These are phyloP conservation scores for Aegilops tauschii DNA, from an alignment of 176 grass and related monocot species.

Conservation along the genomic window DNA sequence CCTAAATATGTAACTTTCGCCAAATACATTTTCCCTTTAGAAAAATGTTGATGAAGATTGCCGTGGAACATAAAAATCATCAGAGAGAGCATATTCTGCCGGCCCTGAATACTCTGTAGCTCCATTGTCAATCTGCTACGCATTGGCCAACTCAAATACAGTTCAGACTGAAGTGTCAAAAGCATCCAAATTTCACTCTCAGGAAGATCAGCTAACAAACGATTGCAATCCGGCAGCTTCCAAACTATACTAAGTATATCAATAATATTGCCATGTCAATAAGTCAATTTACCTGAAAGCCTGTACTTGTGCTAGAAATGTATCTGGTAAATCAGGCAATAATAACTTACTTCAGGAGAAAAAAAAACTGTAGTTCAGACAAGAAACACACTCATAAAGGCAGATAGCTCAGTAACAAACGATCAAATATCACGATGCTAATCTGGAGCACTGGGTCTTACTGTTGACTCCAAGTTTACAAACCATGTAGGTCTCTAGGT, in stretches of 20 bases:
- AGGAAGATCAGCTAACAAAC: not conserved
- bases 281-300: not conserved
- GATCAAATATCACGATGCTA: too few species aligned
- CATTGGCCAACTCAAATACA: not conserved
- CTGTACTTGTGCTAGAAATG: not conserved
- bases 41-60: not conserved
- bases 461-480: not conserved
- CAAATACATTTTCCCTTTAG: too few species aligned
- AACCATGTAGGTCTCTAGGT: not conserved
- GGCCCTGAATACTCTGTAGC: not conserved
- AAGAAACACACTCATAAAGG: not conserved
- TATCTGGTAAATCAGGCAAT: not conserved
- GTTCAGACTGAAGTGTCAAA: not conserved
- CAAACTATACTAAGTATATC: not conserved
- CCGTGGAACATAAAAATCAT: not conserved
- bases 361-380: not conserved
- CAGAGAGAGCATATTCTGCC: not conserved
- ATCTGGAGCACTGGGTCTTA: not conserved
- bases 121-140: not conserved
- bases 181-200: not conserved
- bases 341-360: not conserved
- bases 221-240: not conserved
- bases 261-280: not conserved
- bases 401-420: not conserved
- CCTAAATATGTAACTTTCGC: too few species aligned